Conservation (phyloP, 2,329 filamentous ascomycete genomes). For the Cordyceps tenuipes region DNA sequence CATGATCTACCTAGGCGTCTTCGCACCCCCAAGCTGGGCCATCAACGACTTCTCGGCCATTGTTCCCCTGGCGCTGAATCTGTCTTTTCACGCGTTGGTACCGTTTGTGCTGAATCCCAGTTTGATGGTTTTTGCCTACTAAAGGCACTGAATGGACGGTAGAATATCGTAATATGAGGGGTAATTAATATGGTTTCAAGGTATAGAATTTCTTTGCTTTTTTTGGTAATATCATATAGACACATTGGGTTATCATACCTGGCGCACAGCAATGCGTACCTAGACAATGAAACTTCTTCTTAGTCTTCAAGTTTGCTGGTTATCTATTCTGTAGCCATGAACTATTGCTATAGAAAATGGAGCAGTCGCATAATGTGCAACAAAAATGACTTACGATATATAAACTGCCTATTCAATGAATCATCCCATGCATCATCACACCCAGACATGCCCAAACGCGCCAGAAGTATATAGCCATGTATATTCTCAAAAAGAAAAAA, state of each 20-base stretch:
- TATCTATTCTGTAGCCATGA: not conserved
- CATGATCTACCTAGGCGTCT: conserved; percentile 41
- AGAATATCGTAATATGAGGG: not conserved
- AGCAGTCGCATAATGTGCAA: not conserved
- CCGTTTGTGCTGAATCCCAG: conserved; percentile 54
- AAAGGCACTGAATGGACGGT: not conserved
- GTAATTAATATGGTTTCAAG: not conserved
- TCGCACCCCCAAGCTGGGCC: conserved; percentile 44
- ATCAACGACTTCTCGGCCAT: conserved; percentile 52
- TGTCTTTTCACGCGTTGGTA: conserved; percentile 47
- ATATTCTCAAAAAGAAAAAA: not conserved
- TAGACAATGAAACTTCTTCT: not conserved
- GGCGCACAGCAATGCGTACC: not conserved
- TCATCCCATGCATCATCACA: not conserved
- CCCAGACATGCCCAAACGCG: not conserved
- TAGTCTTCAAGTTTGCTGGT: not conserved
- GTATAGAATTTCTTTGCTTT: not conserved
- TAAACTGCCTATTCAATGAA: not conserved
- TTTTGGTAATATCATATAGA: not conserved
- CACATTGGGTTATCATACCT: not conserved
- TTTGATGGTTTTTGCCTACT: conserved; percentile 36
- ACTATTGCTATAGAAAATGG: not conserved
- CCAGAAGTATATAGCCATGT: not conserved
- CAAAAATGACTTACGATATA: not conserved
- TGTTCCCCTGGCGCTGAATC: conserved; percentile 45